These are phyloP conservation scores for Coccinonectria pachysandricola DNA, from an alignment of 2,329 filamentous ascomycete species.

Conservation along the genomic window DNA sequence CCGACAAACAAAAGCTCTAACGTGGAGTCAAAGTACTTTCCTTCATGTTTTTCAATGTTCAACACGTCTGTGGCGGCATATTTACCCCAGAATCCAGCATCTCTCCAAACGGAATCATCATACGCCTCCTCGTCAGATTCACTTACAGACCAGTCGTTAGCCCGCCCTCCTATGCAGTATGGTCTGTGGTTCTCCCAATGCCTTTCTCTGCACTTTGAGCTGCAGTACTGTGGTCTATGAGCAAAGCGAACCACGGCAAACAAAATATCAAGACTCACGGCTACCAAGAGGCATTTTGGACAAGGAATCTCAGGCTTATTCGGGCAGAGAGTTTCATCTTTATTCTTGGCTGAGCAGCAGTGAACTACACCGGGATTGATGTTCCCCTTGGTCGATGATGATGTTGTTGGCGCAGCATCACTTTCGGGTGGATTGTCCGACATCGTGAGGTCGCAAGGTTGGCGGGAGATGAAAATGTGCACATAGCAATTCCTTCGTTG, in stretches of 20 bases:
- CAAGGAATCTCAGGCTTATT: slow-evolving; percentile 6
- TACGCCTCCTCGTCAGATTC: neutral
- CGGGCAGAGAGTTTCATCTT: slow-evolving; percentile 2
- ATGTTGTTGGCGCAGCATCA: neutral
- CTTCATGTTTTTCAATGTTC: slow-evolving; percentile 18
- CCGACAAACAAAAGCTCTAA: slow-evolving; percentile 15
- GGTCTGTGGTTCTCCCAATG: slow-evolving; percentile 6
- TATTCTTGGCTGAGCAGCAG: slow-evolving; percentile 4
- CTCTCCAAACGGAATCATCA: neutral
- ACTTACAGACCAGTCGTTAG: no score
- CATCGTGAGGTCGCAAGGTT: no score
- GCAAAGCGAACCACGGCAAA: neutral
- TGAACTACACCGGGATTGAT: no score
- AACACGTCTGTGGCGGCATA: slow-evolving; percentile 17
- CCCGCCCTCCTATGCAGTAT: slow-evolving; percentile 1
- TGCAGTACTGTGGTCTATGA: slow-evolving; percentile 15
- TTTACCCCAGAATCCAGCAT: slow-evolving; percentile 8
- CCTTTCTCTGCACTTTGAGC: slow-evolving; percentile 6
- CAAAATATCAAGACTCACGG: slow-evolving; percentile 6
- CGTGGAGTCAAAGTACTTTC: slow-evolving; percentile 9
- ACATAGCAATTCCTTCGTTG: neutral
- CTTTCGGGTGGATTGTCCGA: no score
- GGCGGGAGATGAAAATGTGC: no score
- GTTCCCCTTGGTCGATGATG: slow-evolving; percentile 3
- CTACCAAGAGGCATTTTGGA: slow-evolving; percentile 10